phyloP scores from a whole-genome alignment of 495 filamentous ascomycete species.

The Tuber magnatum region DNA sequence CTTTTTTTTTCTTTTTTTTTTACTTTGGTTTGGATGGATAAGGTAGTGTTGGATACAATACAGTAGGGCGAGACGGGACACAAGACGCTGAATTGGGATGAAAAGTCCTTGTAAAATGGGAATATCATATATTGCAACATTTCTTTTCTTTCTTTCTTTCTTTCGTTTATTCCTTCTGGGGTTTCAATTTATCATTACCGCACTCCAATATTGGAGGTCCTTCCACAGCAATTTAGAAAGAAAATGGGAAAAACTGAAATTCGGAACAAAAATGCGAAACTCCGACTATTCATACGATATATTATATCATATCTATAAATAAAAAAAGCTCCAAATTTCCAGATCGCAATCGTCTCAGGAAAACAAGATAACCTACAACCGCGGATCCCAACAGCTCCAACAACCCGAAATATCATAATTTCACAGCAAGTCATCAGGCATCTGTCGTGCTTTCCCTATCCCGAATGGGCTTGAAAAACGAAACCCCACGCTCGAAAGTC shows the following conservation, averaged over 20 bases:
- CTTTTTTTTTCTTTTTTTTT: neutral
- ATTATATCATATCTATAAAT: too few relatives aligned
- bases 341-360: too few relatives aligned
- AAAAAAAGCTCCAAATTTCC: too few relatives aligned
- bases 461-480: too few relatives aligned
- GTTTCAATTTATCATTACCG: neutral
- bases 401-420: too few relatives aligned
- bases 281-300: neutral
- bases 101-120: neutral
- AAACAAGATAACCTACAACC: too few relatives aligned
- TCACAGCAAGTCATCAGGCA: too few relatives aligned
- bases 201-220: neutral
- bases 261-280: neutral
- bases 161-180: neutral
- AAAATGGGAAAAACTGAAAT: neutral
- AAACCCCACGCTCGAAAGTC: too few relatives aligned
- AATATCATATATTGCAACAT: neutral
- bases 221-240: neutral
- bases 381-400: too few relatives aligned
- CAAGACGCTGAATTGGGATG: neutral
- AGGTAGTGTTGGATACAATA: neutral
- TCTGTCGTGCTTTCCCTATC: too few relatives aligned
- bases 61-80: neutral
- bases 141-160: neutral
- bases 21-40: neutral